These are phyloP conservation scores for Delitschia confertaspora DNA, from an alignment of 495 filamentous ascomycete species.

Conservation along the genomic window DNA sequence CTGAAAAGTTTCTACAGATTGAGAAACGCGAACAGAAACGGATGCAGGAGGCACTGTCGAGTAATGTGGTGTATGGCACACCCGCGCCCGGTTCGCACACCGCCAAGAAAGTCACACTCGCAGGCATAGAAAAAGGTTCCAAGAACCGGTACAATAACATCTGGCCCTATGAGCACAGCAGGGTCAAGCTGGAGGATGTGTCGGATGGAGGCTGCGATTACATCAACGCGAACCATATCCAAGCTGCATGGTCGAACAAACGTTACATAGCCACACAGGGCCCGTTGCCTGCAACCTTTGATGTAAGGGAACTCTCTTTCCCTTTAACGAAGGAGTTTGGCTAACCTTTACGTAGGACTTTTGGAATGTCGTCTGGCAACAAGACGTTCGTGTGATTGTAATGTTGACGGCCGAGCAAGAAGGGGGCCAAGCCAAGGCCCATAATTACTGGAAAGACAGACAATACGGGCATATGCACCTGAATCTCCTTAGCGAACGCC, in stretches of 20 bases:
- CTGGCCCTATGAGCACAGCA: constrained; percentile 88
- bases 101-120: constrained; percentile 47
- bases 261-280: constrained; percentile 94
- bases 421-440: constrained; percentile 89
- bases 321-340: not conserved
- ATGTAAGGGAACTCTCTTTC: constrained; percentile 47
- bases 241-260: constrained; percentile 68
- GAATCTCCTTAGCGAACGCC: constrained; percentile 67
- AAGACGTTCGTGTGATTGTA: constrained; percentile 87
- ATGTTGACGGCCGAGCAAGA: constrained; percentile 95
- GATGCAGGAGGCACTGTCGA: constrained; percentile 82
- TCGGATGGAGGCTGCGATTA: constrained; percentile 78
- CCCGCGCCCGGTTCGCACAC: constrained; percentile 19
- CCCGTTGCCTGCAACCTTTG: constrained; percentile 84
- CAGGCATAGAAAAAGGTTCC: constrained; percentile 84
- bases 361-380: constrained; percentile 95
- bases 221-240: constrained; percentile 85
- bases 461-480: constrained; percentile 75
- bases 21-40: constrained; percentile 79
- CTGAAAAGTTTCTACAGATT: constrained; percentile 73
- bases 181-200: constrained; percentile 68
- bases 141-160: constrained; percentile 99
- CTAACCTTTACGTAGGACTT: constrained; percentile 72
- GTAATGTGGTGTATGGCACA: constrained; percentile 47
- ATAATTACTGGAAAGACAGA: constrained; percentile 80